Percentiles rank a stretch among this genome's conserved stretches.
Conservation (phyloP, 2,329 filamentous ascomycete species). For the Clarireedia paspali region DNA sequence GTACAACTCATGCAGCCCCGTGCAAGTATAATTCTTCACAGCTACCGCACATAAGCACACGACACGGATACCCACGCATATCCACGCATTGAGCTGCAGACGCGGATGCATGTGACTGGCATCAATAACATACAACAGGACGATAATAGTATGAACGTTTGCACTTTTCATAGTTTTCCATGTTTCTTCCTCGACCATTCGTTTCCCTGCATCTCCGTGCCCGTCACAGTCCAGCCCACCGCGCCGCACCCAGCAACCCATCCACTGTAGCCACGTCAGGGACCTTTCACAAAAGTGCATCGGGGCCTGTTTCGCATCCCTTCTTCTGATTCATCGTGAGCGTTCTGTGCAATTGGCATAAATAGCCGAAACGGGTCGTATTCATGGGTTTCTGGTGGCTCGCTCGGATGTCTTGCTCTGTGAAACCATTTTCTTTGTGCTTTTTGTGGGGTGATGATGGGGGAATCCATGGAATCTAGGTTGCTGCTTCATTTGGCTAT, state of each 20-base stretch:
- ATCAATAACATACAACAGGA: background rate
- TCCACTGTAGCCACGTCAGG: background rate
- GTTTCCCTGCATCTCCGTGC: too few species aligned
- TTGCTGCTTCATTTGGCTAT: too few species aligned
- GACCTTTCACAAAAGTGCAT: background rate
- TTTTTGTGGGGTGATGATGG: background rate
- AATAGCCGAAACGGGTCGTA: too few species aligned
- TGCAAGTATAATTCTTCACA: too few species aligned
- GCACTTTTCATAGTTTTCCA: too few species aligned
- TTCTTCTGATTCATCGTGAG: background rate
- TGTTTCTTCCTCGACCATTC: too few species aligned
- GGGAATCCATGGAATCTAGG: too few species aligned
- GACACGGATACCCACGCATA: background rate
- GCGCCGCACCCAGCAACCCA: background rate
- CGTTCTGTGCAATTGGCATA: too few species aligned
- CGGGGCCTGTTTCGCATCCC: too few species aligned
- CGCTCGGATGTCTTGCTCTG: background rate
- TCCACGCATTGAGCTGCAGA: background rate
- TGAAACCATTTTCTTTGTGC: background rate
- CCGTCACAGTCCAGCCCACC: too few species aligned
- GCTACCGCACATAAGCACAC: background rate
- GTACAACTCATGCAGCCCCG: too few species aligned
- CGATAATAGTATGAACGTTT: background rate
- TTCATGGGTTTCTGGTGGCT: too few species aligned
- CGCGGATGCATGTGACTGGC: background rate